These are phyloP conservation scores for Paecilomyces fulvus DNA, from an alignment of 2,329 filamentous ascomycete species.

Conservation along the genomic window DNA sequence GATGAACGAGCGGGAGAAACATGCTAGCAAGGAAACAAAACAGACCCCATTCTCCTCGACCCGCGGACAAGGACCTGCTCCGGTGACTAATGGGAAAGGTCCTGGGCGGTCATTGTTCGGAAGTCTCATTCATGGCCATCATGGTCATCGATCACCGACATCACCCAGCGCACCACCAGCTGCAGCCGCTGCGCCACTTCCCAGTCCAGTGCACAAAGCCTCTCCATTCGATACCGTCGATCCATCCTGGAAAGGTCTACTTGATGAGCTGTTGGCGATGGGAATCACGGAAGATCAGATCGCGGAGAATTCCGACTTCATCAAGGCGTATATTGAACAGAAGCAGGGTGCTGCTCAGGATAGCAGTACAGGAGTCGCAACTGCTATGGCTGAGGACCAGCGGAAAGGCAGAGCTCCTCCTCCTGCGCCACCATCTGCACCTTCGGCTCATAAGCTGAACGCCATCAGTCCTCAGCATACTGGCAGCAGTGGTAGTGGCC, in stretches of 20 bases:
- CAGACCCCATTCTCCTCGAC: constrained; percentile 60
- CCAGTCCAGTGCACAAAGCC: constrained; percentile 24
- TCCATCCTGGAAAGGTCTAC: constrained; percentile 52
- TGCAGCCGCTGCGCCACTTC: constrained; percentile 13
- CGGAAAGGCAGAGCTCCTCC: constrained; percentile 48
- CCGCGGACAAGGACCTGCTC: constrained; percentile 41
- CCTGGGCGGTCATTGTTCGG: constrained; percentile 46
- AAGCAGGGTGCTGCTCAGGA: constrained; percentile 41
- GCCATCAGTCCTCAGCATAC: constrained; percentile 55
- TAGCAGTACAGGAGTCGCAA: too few relatives aligned
- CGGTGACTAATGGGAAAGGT: constrained; percentile 36
- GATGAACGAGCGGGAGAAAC: constrained; percentile 92
- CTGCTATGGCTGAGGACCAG: constrained; percentile 35
- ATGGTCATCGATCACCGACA: constrained; percentile 3
- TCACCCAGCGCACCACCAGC: constrained; percentile 21
- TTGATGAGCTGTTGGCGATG: constrained; percentile 55
- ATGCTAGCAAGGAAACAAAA: constrained; percentile 79
- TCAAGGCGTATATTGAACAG: constrained; percentile 58
- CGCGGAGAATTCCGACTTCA: constrained; percentile 59
- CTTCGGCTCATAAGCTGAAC: constrained; percentile 31
- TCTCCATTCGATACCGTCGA: constrained; percentile 53
- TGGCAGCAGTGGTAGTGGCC: constrained; percentile 41
- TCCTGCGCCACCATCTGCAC: constrained; percentile 51
- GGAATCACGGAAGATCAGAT: constrained; percentile 63
- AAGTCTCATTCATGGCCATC: constrained; percentile 41